A percentile compares a stretch with the other conserved stretches of the same genome.
Evolutionary conservation across 306 rosid species (phyloP).

Genomic region (Ceratonia siliqua): DNA sequence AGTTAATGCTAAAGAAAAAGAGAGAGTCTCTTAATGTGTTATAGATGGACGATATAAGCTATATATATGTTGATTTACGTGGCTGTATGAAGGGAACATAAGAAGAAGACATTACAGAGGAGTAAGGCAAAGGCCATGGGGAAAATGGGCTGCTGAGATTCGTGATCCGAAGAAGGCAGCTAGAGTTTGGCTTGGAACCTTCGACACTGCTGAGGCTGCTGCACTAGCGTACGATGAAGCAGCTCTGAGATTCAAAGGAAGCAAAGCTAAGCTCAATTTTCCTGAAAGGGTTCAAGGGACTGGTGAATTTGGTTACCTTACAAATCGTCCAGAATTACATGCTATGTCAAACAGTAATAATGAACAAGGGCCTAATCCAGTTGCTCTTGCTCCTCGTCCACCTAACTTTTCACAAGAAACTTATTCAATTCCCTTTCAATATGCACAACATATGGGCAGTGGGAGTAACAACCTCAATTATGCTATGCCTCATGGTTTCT

Average conservation of each 20-base stretch:
- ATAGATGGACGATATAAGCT: no score
- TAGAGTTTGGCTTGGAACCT: slow-evolving; percentile 89
- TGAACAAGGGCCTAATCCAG: slow-evolving; percentile 14
- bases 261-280: slow-evolving; percentile 90
- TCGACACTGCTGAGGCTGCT: slow-evolving; percentile 81
- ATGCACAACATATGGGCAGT: slow-evolving; percentile 29
- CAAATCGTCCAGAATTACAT: slow-evolving; percentile 20
- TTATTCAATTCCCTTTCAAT: slow-evolving; percentile 21
- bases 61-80: background rate
- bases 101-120: slow-evolving; percentile 83
- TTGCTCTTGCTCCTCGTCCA: slow-evolving; percentile 11
- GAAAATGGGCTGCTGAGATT: slow-evolving; percentile 92
- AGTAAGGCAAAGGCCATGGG: slow-evolving; percentile 94
- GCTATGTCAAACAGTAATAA: background rate
- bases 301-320: slow-evolving; percentile 34
- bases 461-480: slow-evolving; percentile 17
- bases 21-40: background rate
- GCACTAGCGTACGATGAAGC: slow-evolving; percentile 87
- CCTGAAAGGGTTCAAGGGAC: slow-evolving; percentile 73
- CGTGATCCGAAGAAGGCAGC: slow-evolving; percentile 84
- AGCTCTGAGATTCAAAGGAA: slow-evolving; percentile 87
- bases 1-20: background rate
- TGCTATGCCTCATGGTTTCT: slow-evolving; percentile 1
- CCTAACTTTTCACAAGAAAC: slow-evolving; percentile 35
- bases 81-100: slow-evolving; percentile 36